Evolutionary conservation across 2,329 filamentous ascomycete species (phyloP), one percentile per base, ranked within the genome.

Genomic region (Tolypocladium guangdongense): DNA sequence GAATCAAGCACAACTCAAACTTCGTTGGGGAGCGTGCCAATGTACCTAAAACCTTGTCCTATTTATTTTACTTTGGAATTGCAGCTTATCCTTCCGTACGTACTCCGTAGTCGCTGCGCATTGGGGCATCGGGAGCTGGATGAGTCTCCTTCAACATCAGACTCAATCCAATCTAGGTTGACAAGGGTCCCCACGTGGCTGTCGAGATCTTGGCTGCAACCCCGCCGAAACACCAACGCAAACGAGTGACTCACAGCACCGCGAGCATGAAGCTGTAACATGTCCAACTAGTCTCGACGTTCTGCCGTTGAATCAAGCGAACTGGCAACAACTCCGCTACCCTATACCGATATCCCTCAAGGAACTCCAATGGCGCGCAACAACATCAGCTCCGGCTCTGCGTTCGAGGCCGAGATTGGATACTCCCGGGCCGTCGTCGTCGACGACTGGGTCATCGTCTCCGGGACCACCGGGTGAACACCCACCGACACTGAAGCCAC

Each of bases 351-450:
- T 20, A 3, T 1, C 24, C 7, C 10, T 4, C 2, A 30, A 32
- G 18, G 2, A 12, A 4, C 43, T n/a, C 10, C n/a, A 30, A 68
- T 72, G 68, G 50, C 63, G 27, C 68, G 71, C 38, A 58, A 58
- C 48, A 71, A 72, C 59, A 75, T 79, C 59, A 73, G 69, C 59
- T 78, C 76, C 24, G 74, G 72, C 50, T 80, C 77, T 6, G 63
- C 68, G 41, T 81, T 80, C 56, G 78, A 81, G 63, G 66, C 67
- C 30, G 67, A 75, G 56, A 80, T 80, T 52, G 77, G 74, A 50
- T 81, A 81, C 63, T 80, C 77, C 33, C 71, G 78, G 49, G 78
- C 77, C 37, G 76, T 81, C 3, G 69, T 78, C 20, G 65, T 69
- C 1, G 77, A 74, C 12, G 74, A 76, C 38, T 76, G 74, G 69